A percentile compares a stretch with the other conserved stretches of the same genome.
Evolutionary conservation across 495 filamentous ascomycete genomes (phyloP).

Genomic region (Talaromyces liani): DNA sequence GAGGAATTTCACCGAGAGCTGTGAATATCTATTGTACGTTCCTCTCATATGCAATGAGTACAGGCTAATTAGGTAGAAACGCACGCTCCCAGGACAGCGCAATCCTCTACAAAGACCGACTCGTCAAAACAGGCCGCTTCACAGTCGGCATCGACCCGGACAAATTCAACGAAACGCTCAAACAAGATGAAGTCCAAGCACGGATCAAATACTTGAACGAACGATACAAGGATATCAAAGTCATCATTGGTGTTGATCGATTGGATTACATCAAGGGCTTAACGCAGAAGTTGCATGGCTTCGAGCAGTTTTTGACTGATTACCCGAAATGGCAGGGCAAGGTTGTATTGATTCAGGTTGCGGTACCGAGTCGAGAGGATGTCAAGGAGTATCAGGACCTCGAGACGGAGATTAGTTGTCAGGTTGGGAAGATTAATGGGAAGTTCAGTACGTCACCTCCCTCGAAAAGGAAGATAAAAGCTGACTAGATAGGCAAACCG

Average conservation of each 20-base stretch:
- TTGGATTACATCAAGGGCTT: constrained; percentile 96
- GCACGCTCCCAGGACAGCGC: constrained; percentile 56
- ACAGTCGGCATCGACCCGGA: constrained; percentile 95
- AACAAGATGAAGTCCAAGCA: constrained; percentile 70
- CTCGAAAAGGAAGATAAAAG: background rate
- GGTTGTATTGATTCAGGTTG: constrained; percentile 87
- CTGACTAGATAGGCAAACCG: constrained; percentile 53
- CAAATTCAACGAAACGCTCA: constrained; percentile 81
- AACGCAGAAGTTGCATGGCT: constrained; percentile 87
- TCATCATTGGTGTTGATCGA: constrained; percentile 89
- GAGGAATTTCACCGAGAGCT: constrained; percentile 80
- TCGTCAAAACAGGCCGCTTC: constrained; percentile 72
- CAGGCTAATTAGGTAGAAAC: constrained; percentile 11
- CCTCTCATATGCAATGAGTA: constrained; percentile 7
- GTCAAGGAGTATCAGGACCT: constrained; percentile 96
- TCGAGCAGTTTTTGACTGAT: constrained; percentile 83
- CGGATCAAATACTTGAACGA: constrained; percentile 70
- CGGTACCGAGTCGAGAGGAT: constrained; percentile 83
- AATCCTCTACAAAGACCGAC: constrained; percentile 67
- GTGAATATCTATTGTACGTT: constrained; percentile 70
- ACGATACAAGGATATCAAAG: constrained; percentile 77
- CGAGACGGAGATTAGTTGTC: constrained; percentile 78
- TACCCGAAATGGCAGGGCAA: constrained; percentile 90
- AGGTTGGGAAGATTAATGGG: constrained; percentile 88
- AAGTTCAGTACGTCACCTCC: constrained; percentile 49